These are phyloP conservation scores for cucumber (Cucumis sativus) DNA, from an alignment of 306 rosid genomes.

Conservation along the genomic window Cucumber_9930_V3 NC_026658.2:21165001-21165500, in stretches of 20 bases:
- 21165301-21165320: background rate
- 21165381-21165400: conserved; percentile 84
- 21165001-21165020: background rate
- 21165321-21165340: background rate
- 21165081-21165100: background rate
- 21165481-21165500: conserved; percentile 51
- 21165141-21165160: background rate
- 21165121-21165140: background rate
- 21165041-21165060: background rate
- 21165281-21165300: background rate
- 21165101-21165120: background rate
- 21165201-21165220: background rate
- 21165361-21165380: conserved; percentile 75
- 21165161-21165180: background rate
- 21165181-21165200: background rate
- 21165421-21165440: conserved; percentile 79
- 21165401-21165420: conserved; percentile 89
- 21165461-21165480: conserved; percentile 55
- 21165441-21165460: conserved; percentile 78
- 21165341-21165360: conserved; percentile 56
- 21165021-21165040: background rate
- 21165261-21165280: background rate
- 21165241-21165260: background rate
- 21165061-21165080: background rate
- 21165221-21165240: background rate